These are phyloP conservation scores for Pavlovales sp. DNA, from an alignment of 208 protist genomes.

Conservation along the genomic window DNA sequence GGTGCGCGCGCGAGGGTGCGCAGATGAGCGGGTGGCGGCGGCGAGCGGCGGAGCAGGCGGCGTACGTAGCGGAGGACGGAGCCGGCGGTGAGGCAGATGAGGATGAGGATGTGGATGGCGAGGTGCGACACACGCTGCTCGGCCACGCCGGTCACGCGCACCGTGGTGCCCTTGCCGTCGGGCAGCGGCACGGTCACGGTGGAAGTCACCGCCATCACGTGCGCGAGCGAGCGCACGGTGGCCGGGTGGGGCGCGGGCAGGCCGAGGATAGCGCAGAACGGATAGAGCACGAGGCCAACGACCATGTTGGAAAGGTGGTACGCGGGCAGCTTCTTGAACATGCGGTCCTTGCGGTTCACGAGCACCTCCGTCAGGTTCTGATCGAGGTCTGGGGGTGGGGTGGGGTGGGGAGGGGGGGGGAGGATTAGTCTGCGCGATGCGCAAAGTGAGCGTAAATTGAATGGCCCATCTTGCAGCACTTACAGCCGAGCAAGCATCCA, in stretches of 20 bases:
- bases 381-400: too few species aligned
- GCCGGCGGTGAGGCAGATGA: not conserved
- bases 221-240: not conserved
- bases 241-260: not conserved
- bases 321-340: not conserved
- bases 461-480: too few species aligned
- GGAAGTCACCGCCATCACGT: not conserved
- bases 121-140: not conserved
- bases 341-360: not conserved
- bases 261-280: not conserved
- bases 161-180: not conserved
- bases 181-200: not conserved
- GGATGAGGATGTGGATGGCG: not conserved
- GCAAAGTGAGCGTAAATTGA: too few species aligned
- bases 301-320: not conserved
- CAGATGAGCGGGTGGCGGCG: too few species aligned
- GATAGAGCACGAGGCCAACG: not conserved
- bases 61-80: not conserved
- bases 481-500: not conserved
- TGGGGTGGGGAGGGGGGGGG: too few species aligned
- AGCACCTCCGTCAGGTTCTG: not conserved
- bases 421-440: too few species aligned
- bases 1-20: too few species aligned
- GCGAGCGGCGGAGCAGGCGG: too few species aligned
- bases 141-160: not conserved